These are phyloP conservation scores for Pleurotus tuoliensis DNA, from an alignment of 768 basidiomycete species.

Conservation along the genomic window DNA sequence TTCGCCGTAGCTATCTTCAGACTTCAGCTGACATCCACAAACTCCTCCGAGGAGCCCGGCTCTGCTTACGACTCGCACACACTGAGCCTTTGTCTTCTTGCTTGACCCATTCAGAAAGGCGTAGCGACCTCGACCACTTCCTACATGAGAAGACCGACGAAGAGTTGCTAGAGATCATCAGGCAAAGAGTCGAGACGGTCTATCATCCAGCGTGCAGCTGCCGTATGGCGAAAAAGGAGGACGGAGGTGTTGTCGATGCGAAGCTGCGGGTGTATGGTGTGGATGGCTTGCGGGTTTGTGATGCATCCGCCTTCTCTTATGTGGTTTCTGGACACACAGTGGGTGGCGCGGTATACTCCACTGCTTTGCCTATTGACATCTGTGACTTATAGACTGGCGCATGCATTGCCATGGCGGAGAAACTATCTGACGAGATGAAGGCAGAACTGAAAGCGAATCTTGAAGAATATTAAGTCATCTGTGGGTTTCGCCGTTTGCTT, in stretches of 20 bases:
- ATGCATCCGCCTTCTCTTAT: conserved; percentile 36
- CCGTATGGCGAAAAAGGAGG: conserved; percentile 37
- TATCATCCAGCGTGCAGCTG: conserved; percentile 44
- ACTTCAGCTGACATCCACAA: conserved; percentile 37
- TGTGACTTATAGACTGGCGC: conserved; percentile 24
- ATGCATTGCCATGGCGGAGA: conserved; percentile 29
- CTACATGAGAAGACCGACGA: conserved; percentile 31
- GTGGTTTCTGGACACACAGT: conserved; percentile 41
- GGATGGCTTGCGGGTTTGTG: conserved; percentile 37
- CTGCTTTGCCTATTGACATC: conserved; percentile 1
- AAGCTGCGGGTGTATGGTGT: conserved; percentile 41
- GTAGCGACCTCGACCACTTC: conserved; percentile 36
- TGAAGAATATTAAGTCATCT: conserved; percentile 13
- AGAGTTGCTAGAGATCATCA: conserved; percentile 34
- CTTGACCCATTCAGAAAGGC: conserved; percentile 29
- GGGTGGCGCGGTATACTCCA: conserved; percentile 14
- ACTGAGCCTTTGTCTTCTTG: conserved; percentile 34
- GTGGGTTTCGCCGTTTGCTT: neutral
- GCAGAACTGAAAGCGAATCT: conserved; percentile 13
- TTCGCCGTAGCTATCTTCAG: conserved; percentile 32
- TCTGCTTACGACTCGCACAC: conserved; percentile 34
- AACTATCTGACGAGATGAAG: conserved; percentile 30
- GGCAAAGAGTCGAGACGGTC: conserved; percentile 38
- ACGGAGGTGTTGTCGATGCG: conserved; percentile 41
- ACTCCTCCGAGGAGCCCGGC: conserved; percentile 37